Evolutionary conservation across 176 grass and related monocot genomes (phyloP), one percentile per base, ranked within the genome.

Genomic region (Saccharum officinarum): DNA sequence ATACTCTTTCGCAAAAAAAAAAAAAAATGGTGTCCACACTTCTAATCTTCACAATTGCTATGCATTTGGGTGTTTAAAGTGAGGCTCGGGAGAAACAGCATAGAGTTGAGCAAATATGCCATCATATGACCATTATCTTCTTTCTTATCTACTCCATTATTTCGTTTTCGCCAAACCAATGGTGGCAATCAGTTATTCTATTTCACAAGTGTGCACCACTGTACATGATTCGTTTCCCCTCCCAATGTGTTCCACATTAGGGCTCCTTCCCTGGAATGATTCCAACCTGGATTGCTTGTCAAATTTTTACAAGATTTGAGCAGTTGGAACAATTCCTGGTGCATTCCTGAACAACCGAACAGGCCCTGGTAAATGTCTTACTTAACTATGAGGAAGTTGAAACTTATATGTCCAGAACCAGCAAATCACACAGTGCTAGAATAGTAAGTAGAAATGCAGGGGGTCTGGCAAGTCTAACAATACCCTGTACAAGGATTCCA

Each of bases 391-490:
- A 41, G 9, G 15, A 41, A 49, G 30, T 42, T 71, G 31, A 34
- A 49, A 66, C 42, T 16, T 74, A 10, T 71, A 39, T 64, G 16
- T 40, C 0, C 33, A 20, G 28, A 81, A 67, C 28, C 10, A 81
- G 39, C 17, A 55, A 75, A 54, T 17, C 37, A 31, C 49, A 15
- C 16, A 28, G 28, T 16, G 40, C 26, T 72, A 60, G 73, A 65
- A 71, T 90, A 38, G 34, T 59, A 47, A 57, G 67, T 47, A 86
- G 15, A 13, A 59, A 30, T 67, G 13, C 30, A 85, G 45, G 20
- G 33, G 15, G 25, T 69, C 5, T 26, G 15, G 60, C 80, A 83
- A 73, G 67, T 72, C 28, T 90, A 73, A 83, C 55, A 70, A 73
- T 73, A 83, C 25, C 12, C 49, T 79, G 3, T 38, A 40, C 68